Evolutionary conservation across 164 flowering plant genomes (phyloP).

Genomic region (Amborella trichopoda): DNA sequence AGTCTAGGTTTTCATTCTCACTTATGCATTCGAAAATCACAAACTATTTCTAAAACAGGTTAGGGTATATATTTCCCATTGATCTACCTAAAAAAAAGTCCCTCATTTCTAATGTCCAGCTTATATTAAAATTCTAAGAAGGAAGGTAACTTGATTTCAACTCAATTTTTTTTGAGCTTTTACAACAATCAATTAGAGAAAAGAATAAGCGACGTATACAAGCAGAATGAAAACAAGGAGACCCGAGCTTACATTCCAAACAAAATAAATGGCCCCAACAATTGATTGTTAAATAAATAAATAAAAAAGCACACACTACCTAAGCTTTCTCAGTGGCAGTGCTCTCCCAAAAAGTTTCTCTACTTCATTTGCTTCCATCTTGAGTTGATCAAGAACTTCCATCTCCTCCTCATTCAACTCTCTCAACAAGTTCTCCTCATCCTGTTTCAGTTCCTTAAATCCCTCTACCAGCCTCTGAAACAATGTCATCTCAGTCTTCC

Average conservation of each 20-base stretch:
- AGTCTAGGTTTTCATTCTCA: too few species aligned
- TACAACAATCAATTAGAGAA: neutral
- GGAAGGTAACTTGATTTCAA: too few species aligned
- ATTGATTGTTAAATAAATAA: neutral
- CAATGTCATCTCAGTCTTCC: slow-evolving; percentile 56
- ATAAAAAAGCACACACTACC: slow-evolving; percentile 17
- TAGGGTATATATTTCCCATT: too few species aligned
- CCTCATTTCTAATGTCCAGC: too few species aligned
- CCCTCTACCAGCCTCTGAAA: slow-evolving; percentile 58
- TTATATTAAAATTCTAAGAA: too few species aligned
- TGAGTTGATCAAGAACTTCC: slow-evolving; percentile 50
- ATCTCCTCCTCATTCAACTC: slow-evolving; percentile 67
- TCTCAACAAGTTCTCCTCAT: slow-evolving; percentile 50
- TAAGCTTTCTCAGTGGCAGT: slow-evolving; percentile 69
- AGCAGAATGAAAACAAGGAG: neutral
- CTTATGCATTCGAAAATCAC: too few species aligned
- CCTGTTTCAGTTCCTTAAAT: slow-evolving; percentile 48
- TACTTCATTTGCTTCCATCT: slow-evolving; percentile 81
- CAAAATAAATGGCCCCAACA: neutral
- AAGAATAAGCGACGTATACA: neutral
- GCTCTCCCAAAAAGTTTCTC: slow-evolving; percentile 75
- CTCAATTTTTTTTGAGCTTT: too few species aligned
- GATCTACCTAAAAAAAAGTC: too few species aligned
- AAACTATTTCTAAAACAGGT: too few species aligned
- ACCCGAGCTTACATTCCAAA: neutral